Evolutionary conservation across 345 rosid genomes (phyloP), one percentile per base, ranked within the genome.

Genomic region (Eucalyptus erythrocorys): DNA sequence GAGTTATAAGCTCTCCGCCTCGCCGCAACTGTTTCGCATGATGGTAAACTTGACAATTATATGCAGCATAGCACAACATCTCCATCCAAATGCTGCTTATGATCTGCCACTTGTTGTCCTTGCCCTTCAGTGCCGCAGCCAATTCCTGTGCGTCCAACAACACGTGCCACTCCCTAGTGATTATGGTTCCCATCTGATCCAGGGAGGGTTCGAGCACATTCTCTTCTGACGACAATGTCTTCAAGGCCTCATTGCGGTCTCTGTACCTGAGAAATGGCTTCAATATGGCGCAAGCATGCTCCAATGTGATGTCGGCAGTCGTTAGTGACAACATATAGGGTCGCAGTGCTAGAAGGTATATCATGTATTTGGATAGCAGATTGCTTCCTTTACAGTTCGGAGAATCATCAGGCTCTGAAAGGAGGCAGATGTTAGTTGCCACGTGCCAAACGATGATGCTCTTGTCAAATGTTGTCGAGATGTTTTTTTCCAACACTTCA

Each of bases 361-460:
- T 15, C 85, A 87, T 84, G 26, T 89, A 89, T 30, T 86, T 27
- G 7, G 91, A 89, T 3, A 89, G 42, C 50, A 57, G 55, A 51
- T 64, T 21, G 27, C 86, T 89, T 10, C 40, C 19, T 12, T 42
- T 40, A 32, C 80, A 45, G 30, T 43, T 43, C 3, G 22, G 14
- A 27, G 47, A 7, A 14, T 89, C 53, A 5, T 24, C 49, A 0
- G 1, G 3, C 22, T 86, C 59, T 13, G 48, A 42, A 34, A 27
- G 57, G n/a, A 81, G 66, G 26, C 32, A 87, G 32, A 66, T 51
- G 7, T 66, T 80, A 30, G 91, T 89, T 13, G 86, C 87, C 11
- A 66, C 43, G 37, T 89, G 87, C 91, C 89, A 84, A n/a, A 87
- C 12, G 27, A 89, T 42, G 57, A 87, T 82, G 80, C 84, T 48